Conservation (phyloP, 2,329 filamentous ascomycete species). For the Scedosporium apiospermum region DNA sequence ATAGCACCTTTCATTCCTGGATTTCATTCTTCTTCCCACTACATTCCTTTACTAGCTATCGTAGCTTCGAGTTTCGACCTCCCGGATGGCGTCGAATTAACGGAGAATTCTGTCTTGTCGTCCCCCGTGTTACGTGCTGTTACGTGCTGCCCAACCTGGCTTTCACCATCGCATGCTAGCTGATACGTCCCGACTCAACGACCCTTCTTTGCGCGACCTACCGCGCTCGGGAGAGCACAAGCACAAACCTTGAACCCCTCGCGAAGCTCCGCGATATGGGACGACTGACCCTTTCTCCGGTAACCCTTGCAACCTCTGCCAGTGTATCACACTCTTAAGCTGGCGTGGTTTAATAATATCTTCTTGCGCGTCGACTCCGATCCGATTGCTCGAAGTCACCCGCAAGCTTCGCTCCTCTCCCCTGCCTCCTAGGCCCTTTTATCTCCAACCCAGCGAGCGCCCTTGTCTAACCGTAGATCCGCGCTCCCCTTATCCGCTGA, state of each 20-base stretch:
- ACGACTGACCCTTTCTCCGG: background rate
- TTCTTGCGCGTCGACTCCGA: background rate
- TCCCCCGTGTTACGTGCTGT: no score
- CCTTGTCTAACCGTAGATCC: no score
- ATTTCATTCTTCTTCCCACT: background rate
- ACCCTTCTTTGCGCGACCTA: no score
- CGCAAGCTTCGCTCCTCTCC: background rate
- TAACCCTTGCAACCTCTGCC: background rate
- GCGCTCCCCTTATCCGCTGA: background rate
- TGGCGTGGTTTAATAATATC: background rate
- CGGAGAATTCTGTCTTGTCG: background rate
- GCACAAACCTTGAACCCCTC: background rate
- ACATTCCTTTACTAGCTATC: background rate
- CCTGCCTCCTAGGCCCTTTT: background rate
- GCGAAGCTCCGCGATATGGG: background rate
- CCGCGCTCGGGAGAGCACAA: background rate
- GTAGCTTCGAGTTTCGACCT: background rate
- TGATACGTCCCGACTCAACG: no score
- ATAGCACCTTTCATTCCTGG: background rate
- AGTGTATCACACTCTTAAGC: background rate
- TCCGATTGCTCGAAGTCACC: no score
- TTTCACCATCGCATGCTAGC: no score
- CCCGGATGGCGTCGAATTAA: background rate
- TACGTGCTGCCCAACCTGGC: no score
- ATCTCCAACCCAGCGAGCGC: background rate